Evolutionary conservation across 2,329 filamentous ascomycete species (phyloP), one percentile per base, ranked within the genome.

Genomic region (Domatiomyces catenatus): DNA sequence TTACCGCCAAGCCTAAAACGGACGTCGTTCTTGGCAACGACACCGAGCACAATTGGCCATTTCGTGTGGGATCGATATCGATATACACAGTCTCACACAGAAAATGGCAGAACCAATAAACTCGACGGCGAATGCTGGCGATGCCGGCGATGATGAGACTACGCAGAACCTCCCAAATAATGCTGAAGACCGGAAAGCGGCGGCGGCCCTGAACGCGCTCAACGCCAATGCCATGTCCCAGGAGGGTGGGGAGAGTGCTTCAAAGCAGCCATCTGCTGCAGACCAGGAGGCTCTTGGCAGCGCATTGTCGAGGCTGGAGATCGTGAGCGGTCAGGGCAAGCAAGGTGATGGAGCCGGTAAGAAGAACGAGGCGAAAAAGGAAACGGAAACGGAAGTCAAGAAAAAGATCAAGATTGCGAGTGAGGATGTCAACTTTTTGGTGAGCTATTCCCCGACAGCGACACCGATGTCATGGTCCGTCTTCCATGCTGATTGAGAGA

Each of bases 141-240:
- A 66, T 24, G 58, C 64, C 18, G 54, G 55, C 28, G 61, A 66
- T 28, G 62, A 64, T 39, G 48, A 59, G 47, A 53, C 52, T 28
- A 54, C 59, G 24, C 54, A 54, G 15, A 58, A 59, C 39, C 60
- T 66, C 44, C 68, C 70, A 43, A 62, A 65, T 36, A 70, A 69
- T 54, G 69, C 70, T 26, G 71, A 73, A 63, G 71, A 73, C 60
- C 71, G 71, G 58, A 72, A 71, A 61, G 70, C 71, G 8, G 71
- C 71, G 17, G 71, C 69, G 12, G 71, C 71, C 7, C 69, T 74
- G 47, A 71, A 69, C 52, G 64, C 71, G 36, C 66, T 74, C 39
- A 66, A 71, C 54, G 62, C 64, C 10, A 69, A 65, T 49, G 66
- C 64, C 46, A 65, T 69, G 48, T 63, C 60, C 5, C 58, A 61